A percentile compares a stretch with the other conserved stretches of the same genome.
These are phyloP conservation scores for Candida freyschussii DNA, from an alignment of 1,139 yeast genomes.

Conservation along the genomic window DNA sequence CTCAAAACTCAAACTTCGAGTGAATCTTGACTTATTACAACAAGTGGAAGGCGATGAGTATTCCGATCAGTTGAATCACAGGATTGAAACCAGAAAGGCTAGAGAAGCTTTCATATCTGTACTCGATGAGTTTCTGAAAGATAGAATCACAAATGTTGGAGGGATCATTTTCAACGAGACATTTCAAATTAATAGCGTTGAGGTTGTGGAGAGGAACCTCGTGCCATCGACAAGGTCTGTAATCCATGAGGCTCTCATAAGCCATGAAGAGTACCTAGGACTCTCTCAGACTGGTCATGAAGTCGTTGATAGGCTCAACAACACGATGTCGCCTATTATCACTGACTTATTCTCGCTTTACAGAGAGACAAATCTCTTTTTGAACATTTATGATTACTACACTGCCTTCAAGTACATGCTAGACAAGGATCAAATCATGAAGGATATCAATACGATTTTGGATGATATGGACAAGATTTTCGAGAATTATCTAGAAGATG, in stretches of 20 bases:
- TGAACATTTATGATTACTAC: constrained; percentile 76
- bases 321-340: constrained; percentile 43
- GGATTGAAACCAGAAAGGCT: constrained; percentile 22
- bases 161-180: constrained; percentile 22
- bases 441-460: constrained; percentile 29
- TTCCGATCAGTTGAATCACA: constrained; percentile 15
- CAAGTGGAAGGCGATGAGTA: constrained; percentile 1
- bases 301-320: constrained; percentile 21
- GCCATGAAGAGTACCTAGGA: constrained; percentile 21
- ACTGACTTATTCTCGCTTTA: constrained; percentile 61
- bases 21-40: too few relatives aligned
- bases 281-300: constrained; percentile 14
- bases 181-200: constrained; percentile 18
- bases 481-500: constrained; percentile 20
- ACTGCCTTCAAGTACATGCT: constrained; percentile 61
- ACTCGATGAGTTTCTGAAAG: constrained; percentile 18
- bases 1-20: constrained; percentile 10
- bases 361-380: constrained; percentile 72
- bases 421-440: constrained; percentile 35
- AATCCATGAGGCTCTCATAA: constrained; percentile 22
- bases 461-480: constrained; percentile 21
- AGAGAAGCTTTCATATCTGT: constrained; percentile 15
- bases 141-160: constrained; percentile 12
- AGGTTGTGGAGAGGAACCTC: constrained; percentile 16
- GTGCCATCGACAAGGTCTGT: constrained; percentile 21